Conservation (phyloP, 352 stramenopile genomes). For the Globisporangium echinulatum region DNA sequence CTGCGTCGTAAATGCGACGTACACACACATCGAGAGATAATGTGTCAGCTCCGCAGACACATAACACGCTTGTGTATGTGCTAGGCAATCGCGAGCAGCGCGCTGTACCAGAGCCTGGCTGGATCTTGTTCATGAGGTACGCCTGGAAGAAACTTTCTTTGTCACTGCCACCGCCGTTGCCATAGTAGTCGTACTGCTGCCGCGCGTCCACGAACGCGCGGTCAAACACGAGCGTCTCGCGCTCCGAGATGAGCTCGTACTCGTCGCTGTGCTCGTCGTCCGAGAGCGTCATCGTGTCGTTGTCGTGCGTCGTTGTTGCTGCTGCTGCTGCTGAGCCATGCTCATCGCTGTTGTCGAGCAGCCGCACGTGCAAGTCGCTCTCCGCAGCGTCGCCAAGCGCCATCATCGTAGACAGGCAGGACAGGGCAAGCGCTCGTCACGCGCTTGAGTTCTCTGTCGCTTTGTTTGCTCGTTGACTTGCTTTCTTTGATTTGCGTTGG, state of each 20-base stretch:
- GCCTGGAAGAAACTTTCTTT: slow-evolving; percentile 52
- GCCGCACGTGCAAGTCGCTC: slow-evolving; percentile 12
- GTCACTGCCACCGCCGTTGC: neutral
- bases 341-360: slow-evolving; percentile 13
- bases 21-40: neutral
- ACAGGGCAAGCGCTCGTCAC: too few species aligned
- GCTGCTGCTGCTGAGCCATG: slow-evolving; percentile 2
- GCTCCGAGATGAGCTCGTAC: slow-evolving; percentile 66
- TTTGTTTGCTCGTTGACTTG: too few species aligned
- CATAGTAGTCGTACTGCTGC: slow-evolving; percentile 14
- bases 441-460: too few species aligned
- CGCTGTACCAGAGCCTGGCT: slow-evolving; percentile 65
- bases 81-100: neutral
- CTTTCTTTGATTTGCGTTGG: too few species aligned
- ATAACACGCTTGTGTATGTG: too few species aligned
- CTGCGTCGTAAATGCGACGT: slow-evolving; percentile 16
- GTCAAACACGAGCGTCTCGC: slow-evolving; percentile 78
- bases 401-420: slow-evolving; percentile 16
- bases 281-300: slow-evolving; percentile 10
- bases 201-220: slow-evolving; percentile 40
- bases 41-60: neutral
- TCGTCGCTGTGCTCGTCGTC: slow-evolving; percentile 29
- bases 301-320: slow-evolving; percentile 2
- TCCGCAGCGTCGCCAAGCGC: slow-evolving; percentile 20
- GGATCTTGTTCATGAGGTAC: slow-evolving; percentile 79